A percentile compares a stretch with the other conserved stretches of the same genome.
Evolutionary conservation across 768 basidiomycete species (phyloP).

Genomic region (Rossbeevera mucosa): DNA sequence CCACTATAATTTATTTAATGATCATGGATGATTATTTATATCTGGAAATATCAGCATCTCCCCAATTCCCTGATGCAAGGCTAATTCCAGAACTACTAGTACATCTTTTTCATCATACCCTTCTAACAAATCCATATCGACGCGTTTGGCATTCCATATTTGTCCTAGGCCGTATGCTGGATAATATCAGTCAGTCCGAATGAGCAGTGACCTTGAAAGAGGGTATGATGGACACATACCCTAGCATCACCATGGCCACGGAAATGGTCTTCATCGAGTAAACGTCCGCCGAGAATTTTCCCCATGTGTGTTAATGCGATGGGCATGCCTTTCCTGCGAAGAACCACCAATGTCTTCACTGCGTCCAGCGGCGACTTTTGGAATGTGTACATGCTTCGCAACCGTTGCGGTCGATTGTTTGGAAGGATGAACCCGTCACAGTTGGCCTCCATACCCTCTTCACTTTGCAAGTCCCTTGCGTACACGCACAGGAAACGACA

Average conservation of each 20-base stretch:
- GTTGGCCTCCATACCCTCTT: background rate
- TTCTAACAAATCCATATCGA: background rate
- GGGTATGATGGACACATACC: background rate
- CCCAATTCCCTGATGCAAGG: no score
- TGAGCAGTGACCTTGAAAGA: background rate
- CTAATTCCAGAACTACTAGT: background rate
- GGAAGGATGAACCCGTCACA: constrained; percentile 11
- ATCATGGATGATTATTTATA: no score
- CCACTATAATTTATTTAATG: no score
- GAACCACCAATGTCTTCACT: constrained; percentile 13
- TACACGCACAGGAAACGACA: background rate
- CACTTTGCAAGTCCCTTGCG: background rate
- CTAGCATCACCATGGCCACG: background rate
- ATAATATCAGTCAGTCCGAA: background rate
- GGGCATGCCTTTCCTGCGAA: constrained; percentile 38
- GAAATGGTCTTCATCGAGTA: constrained; percentile 16
- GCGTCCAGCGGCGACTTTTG: constrained; percentile 32
- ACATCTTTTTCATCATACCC: background rate
- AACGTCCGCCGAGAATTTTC: constrained; percentile 30
- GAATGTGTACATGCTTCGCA: constrained; percentile 24
- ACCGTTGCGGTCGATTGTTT: background rate
- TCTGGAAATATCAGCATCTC: no score
- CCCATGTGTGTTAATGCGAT: constrained; percentile 41
- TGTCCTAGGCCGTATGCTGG: background rate
- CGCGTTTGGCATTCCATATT: background rate